phyloP scores from a whole-genome alignment of 768 basidiomycete genomes.

The Asterophora parasitica region DNA sequence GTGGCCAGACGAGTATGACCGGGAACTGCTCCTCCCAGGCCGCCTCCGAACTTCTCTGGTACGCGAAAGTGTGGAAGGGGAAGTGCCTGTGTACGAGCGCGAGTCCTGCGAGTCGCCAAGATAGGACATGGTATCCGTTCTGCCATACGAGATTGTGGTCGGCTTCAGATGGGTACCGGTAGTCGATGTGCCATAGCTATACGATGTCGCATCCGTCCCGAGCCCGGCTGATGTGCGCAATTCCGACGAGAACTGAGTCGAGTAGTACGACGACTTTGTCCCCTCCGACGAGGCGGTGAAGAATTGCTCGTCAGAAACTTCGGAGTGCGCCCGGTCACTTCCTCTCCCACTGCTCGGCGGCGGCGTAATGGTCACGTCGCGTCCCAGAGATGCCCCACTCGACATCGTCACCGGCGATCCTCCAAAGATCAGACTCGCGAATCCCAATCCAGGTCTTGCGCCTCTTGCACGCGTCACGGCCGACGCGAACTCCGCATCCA shows the following conservation, averaged over 20 bases:
- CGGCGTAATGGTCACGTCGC: conserved; percentile 37
- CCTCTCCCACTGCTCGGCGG: conserved; percentile 33
- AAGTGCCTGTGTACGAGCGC: conserved; percentile 34
- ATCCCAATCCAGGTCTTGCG: conserved; percentile 33
- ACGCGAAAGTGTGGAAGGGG: conserved; percentile 54
- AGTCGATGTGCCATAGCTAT: conserved; percentile 29
- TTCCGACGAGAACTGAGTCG: conserved; percentile 26
- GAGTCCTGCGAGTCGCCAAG: conserved; percentile 51
- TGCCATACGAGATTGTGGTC: conserved; percentile 48
- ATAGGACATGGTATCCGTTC: conserved; percentile 51
- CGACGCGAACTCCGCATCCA: conserved; percentile 54
- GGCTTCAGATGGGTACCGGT: conserved; percentile 40
- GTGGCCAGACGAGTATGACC: conserved; percentile 38
- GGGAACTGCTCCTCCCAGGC: conserved; percentile 34
- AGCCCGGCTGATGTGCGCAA: conserved; percentile 26
- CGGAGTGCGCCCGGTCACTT: conserved; percentile 28
- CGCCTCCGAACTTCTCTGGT: conserved; percentile 55
- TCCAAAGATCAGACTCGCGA: conserved; percentile 35
- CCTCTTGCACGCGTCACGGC: conserved; percentile 42
- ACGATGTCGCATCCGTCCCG: conserved; percentile 22
- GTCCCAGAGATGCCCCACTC: conserved; percentile 53
- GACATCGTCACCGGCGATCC: conserved; percentile 71
- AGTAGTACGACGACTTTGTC: conserved; percentile 33
- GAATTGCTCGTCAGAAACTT: conserved; percentile 35
- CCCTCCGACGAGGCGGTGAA: conserved; percentile 30